These are phyloP conservation scores for Mortierella sp. DNA, from an alignment of 371 early-diverging fungal species.

Conservation along the genomic window DNA sequence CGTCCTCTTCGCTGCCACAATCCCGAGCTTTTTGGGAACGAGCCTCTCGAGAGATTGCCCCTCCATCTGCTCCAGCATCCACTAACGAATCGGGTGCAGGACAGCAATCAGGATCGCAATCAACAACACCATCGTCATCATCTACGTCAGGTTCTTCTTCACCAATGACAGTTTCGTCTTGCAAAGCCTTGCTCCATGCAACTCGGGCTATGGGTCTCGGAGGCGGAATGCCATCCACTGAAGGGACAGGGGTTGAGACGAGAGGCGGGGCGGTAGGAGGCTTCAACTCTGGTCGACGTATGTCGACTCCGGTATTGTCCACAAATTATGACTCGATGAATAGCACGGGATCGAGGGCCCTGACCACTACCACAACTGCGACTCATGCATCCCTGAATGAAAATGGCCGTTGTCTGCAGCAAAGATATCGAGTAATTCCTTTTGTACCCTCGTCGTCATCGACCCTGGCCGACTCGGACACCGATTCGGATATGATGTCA, in stretches of 20 bases:
- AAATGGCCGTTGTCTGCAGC: neutral
- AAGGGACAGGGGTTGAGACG: conserved; percentile 3
- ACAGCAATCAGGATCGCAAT: neutral
- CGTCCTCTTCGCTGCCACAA: neutral
- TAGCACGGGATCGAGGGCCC: neutral
- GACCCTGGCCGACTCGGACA: neutral
- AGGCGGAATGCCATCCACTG: neutral
- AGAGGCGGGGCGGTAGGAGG: conserved; percentile 3
- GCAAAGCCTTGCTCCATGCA: conserved; percentile 14
- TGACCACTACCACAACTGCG: neutral
- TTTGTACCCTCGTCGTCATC: neutral
- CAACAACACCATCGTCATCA: neutral
- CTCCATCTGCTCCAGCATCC: neutral
- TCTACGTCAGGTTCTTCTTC: conserved; percentile 5
- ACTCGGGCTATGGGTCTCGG: conserved; percentile 20
- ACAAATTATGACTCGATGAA: neutral
- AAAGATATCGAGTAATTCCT: neutral
- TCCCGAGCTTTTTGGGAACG: neutral
- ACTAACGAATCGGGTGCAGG: neutral
- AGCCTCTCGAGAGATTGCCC: neutral
- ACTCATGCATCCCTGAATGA: neutral
- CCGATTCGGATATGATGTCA: too few species aligned
- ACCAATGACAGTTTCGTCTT: neutral
- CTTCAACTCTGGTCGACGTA: conserved; percentile 15
- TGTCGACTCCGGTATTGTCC: conserved; percentile 34